A percentile compares a stretch with the other conserved stretches of the same genome.
phyloP scores from a whole-genome alignment of 163 green algal genomes.

The Scenedesmus sp. region DNA sequence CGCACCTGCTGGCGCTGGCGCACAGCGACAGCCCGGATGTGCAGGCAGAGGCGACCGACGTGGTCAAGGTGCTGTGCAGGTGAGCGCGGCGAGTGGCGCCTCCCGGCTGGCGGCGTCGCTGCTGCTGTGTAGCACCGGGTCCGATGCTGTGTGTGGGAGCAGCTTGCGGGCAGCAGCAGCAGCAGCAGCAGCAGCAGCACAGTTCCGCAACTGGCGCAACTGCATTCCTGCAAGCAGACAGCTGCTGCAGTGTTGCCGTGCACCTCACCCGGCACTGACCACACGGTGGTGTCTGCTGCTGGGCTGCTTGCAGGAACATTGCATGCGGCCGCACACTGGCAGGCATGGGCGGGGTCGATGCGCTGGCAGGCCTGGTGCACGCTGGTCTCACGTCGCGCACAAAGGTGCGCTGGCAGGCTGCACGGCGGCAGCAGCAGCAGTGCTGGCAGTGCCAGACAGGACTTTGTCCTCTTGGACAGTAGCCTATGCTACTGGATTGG shows the following conservation, averaged over 20 bases:
- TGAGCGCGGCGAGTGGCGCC: too few species aligned
- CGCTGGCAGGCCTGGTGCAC: conserved; percentile 28
- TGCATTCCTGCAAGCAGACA: background rate
- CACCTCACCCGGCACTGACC: background rate
- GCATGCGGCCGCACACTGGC: conserved; percentile 10
- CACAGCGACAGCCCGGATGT: conserved; percentile 57
- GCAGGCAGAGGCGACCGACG: conserved; percentile 71
- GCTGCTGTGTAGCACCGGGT: conserved; percentile 10
- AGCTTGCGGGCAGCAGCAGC: background rate
- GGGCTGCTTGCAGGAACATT: conserved; percentile 23
- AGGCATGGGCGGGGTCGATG: conserved; percentile 36
- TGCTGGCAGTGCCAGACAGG: background rate
- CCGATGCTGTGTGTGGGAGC: background rate
- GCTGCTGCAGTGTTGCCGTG: background rate
- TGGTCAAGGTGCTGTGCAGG: conserved; percentile 72
- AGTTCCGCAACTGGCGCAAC: background rate
- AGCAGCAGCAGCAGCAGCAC: background rate
- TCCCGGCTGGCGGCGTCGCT: too few species aligned
- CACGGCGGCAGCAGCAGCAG: background rate
- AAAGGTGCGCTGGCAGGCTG: conserved; percentile 37
- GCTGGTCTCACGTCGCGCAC: conserved; percentile 39
- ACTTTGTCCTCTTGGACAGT: too few species aligned
- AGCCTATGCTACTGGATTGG: too few species aligned
- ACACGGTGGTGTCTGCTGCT: background rate
- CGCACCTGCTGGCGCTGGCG: conserved; percentile 57